A percentile compares a stretch with the other conserved stretches of the same genome.
Evolutionary conservation across 2,329 filamentous ascomycete species (phyloP).

Genomic region (Cercospora sp.): DNA sequence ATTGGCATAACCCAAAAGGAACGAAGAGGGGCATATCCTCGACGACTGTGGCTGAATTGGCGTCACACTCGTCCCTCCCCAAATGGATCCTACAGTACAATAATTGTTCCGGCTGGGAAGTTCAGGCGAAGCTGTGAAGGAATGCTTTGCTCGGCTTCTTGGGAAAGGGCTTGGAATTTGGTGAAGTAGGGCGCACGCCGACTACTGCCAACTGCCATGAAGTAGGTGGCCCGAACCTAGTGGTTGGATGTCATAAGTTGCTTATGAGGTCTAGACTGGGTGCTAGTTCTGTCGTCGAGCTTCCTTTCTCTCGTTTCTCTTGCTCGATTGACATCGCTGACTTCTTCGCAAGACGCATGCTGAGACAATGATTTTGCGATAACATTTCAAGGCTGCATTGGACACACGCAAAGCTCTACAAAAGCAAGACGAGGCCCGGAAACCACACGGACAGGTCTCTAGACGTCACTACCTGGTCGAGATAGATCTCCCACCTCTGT

Average conservation of each 20-base stretch:
- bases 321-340: neutral
- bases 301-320: neutral
- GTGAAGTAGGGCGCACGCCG: neutral
- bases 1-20: neutral
- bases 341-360: neutral
- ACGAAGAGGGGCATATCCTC: neutral
- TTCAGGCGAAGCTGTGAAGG: conserved; percentile 1
- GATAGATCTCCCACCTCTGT: neutral
- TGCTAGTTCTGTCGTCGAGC: neutral
- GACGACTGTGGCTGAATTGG: neutral
- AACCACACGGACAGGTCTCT: neutral
- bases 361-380: neutral
- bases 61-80: neutral
- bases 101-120: neutral
- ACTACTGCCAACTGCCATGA: neutral
- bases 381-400: neutral
- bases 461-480: neutral
- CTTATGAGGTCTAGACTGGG: neutral
- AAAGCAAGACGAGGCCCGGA: neutral
- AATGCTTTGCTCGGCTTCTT: neutral
- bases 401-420: neutral
- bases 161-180: neutral
- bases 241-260: neutral
- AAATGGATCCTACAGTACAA: no score
- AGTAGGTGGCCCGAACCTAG: neutral